Base-by-base conservation (phyloP, 306 rosid species). In the Vigna radiata region DNA sequence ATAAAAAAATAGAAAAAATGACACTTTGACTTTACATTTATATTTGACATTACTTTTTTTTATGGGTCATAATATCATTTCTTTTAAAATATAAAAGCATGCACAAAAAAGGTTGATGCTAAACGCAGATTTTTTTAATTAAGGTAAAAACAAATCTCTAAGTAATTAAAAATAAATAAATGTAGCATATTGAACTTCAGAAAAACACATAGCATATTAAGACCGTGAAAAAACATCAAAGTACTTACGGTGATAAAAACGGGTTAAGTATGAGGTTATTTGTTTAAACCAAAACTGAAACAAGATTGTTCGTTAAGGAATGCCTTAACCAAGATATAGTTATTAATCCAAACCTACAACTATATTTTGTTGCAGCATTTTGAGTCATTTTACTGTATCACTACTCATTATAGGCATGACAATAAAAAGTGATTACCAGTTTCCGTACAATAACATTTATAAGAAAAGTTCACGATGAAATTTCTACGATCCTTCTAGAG, bases 391-490 rank as follows among this genome's bases (percentile, higher is more conserved):
- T 29, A 43, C 12, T 25, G 12, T 49, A 43, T 43, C 46, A 58
- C 56, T 43, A 15, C 23, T 72, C 53, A 23, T 39, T 41, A 23
- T 17, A 43, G 43, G 67, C 77, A 56, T 41, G 68, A 52, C 18
- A 52, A 39, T 2, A 11, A 52, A 27, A 49, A 70, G 19, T n/a
- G 33, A 41, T 41, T 9, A 6, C 16, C 8, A 62, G n/a, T 29
- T 50, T 53, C 64, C 54, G 11, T 21, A 66, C 71, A 41, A 41
- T 9, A 19, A 43, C 71, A 33, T 52, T 31, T 41, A 44, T 73
- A 21, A 0, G 27, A 68, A 56, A 73, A 56, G 54, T 21, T 23
- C 55, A 73, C 15, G 33, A 29, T 48, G 48, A 52, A 58, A 56
- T 56, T 67, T 41, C 14, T 13, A 13, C 6, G 39, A 72, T 36